Percentiles rank a stretch among this genome's conserved stretches.
Conservation (phyloP, 176 grass and related monocot genomes). For the Carex pumila region DNA sequence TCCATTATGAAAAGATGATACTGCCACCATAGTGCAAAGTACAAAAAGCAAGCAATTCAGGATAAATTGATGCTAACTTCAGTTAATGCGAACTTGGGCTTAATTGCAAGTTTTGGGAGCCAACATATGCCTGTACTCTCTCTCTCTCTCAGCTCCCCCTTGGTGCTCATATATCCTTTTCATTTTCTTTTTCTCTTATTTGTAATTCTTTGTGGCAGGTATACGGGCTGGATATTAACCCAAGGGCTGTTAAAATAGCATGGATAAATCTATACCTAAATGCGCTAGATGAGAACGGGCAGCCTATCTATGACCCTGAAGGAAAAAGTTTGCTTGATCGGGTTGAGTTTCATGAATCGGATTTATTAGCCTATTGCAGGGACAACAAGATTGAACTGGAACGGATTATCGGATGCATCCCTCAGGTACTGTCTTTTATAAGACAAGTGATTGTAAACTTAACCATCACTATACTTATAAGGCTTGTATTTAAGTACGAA, state of each 20-base stretch:
- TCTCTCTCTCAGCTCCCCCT: neutral
- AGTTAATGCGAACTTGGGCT: neutral
- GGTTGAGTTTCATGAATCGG: conserved; percentile 98
- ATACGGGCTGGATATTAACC: conserved; percentile 97
- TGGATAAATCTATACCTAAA: conserved; percentile 98
- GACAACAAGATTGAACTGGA: conserved; percentile 90
- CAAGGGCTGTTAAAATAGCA: conserved; percentile 93
- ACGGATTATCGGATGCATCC: conserved; percentile 95
- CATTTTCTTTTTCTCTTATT: neutral
- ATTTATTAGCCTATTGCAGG: conserved; percentile 93
- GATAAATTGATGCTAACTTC: neutral
- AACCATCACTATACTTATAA: neutral
- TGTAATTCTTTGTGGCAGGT: conserved; percentile 51
- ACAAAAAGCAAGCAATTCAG: neutral
- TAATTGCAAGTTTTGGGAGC: neutral
- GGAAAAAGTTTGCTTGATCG: conserved; percentile 90
- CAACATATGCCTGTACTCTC: neutral
- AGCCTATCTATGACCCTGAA: conserved; percentile 60
- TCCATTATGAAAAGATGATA: neutral
- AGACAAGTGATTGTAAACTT: neutral
- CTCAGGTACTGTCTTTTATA: conserved; percentile 54
- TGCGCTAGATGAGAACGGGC: conserved; percentile 77
- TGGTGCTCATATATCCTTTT: neutral
- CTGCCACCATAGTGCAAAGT: neutral
- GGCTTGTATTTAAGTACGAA: neutral